These are phyloP conservation scores for Termitomyces sp. DNA, from an alignment of 1,284 basidiomycete species.

Conservation along the genomic window DNA sequence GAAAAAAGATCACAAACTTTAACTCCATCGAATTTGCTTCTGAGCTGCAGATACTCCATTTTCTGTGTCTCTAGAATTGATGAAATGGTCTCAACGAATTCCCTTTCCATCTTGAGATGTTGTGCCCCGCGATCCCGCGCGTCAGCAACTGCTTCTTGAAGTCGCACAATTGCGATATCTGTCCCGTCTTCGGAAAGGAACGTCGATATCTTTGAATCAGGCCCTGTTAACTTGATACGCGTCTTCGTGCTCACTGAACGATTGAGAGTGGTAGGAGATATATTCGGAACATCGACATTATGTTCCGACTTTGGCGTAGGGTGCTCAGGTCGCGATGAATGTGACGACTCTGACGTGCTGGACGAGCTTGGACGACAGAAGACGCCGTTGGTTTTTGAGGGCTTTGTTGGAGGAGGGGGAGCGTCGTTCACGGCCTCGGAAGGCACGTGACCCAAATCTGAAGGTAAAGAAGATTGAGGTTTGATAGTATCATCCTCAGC, in stretches of 20 bases:
- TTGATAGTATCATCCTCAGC: constrained; percentile 9
- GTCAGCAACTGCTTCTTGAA: constrained; percentile 60
- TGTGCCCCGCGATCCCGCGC: constrained; percentile 60
- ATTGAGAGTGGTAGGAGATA: not conserved
- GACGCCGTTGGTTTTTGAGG: constrained; percentile 5
- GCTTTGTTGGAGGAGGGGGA: not conserved
- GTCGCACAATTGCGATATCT: constrained; percentile 43
- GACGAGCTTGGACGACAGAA: constrained; percentile 10
- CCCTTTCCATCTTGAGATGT: constrained; percentile 70
- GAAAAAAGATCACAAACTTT: constrained; percentile 53
- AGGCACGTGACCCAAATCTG: not conserved
- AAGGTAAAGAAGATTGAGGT: not conserved
- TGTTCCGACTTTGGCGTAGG: constrained; percentile 1
- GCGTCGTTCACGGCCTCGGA: not conserved
- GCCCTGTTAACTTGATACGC: constrained; percentile 42
- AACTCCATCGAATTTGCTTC: constrained; percentile 77
- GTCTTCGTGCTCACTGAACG: constrained; percentile 18
- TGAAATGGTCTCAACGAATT: constrained; percentile 72
- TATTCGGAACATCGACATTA: not conserved
- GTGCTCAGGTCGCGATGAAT: not conserved
- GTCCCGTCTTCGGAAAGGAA: constrained; percentile 32
- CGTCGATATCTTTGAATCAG: constrained; percentile 29
- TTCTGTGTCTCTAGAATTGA: constrained; percentile 64
- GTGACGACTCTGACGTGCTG: constrained; percentile 9
- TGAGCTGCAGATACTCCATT: constrained; percentile 63